phyloP scores from a whole-genome alignment of 2,329 filamentous ascomycete genomes.

The Pleomassaria siparia region DNA sequence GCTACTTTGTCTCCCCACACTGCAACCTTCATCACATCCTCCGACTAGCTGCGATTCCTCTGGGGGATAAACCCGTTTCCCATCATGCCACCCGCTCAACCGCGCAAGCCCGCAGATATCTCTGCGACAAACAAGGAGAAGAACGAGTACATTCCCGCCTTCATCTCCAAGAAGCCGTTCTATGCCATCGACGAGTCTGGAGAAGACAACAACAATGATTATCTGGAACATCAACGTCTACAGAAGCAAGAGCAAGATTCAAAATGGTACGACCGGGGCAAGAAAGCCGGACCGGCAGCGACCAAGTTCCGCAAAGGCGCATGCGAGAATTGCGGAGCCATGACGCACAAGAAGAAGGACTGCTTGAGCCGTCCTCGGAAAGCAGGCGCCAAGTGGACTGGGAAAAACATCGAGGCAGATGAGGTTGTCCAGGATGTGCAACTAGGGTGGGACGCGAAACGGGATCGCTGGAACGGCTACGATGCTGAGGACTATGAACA shows the following conservation, averaged over 20 bases:
- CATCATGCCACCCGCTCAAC: constrained; percentile 50
- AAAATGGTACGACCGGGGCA: constrained; percentile 91
- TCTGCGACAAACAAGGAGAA: constrained; percentile 73
- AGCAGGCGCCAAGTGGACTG: constrained; percentile 87
- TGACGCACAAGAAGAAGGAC: constrained; percentile 95
- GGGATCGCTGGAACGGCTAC: constrained; percentile 98
- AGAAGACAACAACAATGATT: constrained; percentile 70
- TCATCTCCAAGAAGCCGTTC: constrained; percentile 97
- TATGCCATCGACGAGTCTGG: constrained; percentile 79
- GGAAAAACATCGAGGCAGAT: constrained; percentile 90
- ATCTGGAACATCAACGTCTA: constrained; percentile 93
- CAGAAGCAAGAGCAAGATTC: constrained; percentile 70
- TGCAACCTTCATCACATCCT: constrained; percentile 8
- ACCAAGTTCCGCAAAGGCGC: constrained; percentile 98
- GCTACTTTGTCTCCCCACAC: background rate
- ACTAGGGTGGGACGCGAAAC: constrained; percentile 94
- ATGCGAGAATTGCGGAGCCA: constrained; percentile 96
- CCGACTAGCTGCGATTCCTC: constrained; percentile 3
- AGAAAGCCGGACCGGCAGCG: constrained; percentile 79
- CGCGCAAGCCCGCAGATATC: constrained; percentile 52
- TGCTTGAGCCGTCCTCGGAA: constrained; percentile 88
- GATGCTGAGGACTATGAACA: constrained; percentile 81
- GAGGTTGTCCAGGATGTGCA: constrained; percentile 83
- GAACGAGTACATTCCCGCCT: constrained; percentile 96
- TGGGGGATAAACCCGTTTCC: constrained; percentile 1